Percentiles rank a stretch among this genome's conserved stretches.
Conservation (phyloP, 345 rosid species). For the Anacardium occidentale region DNA sequence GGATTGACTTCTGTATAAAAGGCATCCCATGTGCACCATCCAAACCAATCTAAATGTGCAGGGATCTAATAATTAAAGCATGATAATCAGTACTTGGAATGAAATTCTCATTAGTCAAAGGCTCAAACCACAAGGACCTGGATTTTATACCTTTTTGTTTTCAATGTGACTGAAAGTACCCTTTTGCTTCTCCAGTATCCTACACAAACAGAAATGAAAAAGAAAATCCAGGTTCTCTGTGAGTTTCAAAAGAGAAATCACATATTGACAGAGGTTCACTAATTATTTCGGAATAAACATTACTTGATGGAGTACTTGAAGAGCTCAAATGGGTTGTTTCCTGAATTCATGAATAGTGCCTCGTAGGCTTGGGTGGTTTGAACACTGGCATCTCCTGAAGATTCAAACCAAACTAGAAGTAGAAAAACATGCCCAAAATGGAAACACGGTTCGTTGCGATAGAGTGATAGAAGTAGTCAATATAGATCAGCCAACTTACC, state of each 20-base stretch:
- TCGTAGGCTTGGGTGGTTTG: slow-evolving; percentile 36
- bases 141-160: slow-evolving; percentile 45
- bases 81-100: neutral
- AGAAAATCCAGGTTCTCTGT: neutral
- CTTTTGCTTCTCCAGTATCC: slow-evolving; percentile 55
- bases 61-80: slow-evolving; percentile 43
- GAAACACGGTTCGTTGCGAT: neutral
- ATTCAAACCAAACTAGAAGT: slow-evolving; percentile 9
- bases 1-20: slow-evolving; percentile 53
- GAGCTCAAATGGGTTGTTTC: slow-evolving; percentile 60
- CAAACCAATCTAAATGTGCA: slow-evolving; percentile 58
- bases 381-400: slow-evolving; percentile 51
- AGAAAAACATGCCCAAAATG: neutral
- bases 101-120: neutral
- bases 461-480: neutral
- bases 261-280: neutral
- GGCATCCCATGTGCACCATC: slow-evolving; percentile 86
- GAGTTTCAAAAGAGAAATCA: neutral
- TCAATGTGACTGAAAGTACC: slow-evolving; percentile 56
- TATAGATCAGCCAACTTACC: slow-evolving; percentile 28
- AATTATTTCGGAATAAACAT: slow-evolving; percentile 9
- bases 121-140: neutral
- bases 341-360: slow-evolving; percentile 53
- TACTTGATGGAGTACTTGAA: slow-evolving; percentile 54
- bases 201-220: slow-evolving; percentile 20